These are phyloP conservation scores for Boechera stricta DNA, from an alignment of 345 rosid species.

Conservation along the genomic window DNA sequence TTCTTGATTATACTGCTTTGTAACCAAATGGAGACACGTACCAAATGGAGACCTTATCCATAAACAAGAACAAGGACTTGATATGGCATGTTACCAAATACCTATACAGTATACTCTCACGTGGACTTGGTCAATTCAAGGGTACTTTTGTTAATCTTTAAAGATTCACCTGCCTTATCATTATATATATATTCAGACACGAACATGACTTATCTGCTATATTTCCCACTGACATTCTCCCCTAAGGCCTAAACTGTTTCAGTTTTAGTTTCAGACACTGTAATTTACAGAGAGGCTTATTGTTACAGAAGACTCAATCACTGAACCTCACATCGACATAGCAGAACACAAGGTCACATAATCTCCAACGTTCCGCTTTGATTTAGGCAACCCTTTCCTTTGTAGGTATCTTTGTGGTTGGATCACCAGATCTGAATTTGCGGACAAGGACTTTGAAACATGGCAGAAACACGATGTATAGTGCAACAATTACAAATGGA, in stretches of 20 bases:
- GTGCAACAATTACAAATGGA: conserved; percentile 39
- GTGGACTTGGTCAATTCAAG: background rate
- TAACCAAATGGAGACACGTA: conserved; percentile 31
- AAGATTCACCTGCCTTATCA: background rate
- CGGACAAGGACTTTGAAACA: conserved; percentile 44
- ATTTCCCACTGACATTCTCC: background rate
- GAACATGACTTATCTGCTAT: background rate
- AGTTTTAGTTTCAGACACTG: conserved; percentile 1
- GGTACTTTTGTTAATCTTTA: background rate
- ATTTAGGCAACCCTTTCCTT: conserved; percentile 31
- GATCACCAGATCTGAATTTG: conserved; percentile 30
- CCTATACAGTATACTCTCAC: background rate
- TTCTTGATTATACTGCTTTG: conserved; percentile 7
- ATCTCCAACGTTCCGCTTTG: background rate
- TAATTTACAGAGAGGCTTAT: conserved; percentile 10
- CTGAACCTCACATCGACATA: conserved; percentile 8
- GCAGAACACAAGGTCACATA: conserved; percentile 18
- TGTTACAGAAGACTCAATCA: background rate
- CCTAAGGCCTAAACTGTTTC: background rate
- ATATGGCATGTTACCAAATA: background rate
- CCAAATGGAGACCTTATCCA: background rate
- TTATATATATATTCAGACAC: background rate
- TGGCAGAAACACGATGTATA: conserved; percentile 45
- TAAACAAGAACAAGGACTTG: conserved; percentile 11
- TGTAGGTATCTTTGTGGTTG: conserved; percentile 19